Base-by-base conservation (phyloP, 106 monocot species). In the Agapanthus africanus region DNA sequence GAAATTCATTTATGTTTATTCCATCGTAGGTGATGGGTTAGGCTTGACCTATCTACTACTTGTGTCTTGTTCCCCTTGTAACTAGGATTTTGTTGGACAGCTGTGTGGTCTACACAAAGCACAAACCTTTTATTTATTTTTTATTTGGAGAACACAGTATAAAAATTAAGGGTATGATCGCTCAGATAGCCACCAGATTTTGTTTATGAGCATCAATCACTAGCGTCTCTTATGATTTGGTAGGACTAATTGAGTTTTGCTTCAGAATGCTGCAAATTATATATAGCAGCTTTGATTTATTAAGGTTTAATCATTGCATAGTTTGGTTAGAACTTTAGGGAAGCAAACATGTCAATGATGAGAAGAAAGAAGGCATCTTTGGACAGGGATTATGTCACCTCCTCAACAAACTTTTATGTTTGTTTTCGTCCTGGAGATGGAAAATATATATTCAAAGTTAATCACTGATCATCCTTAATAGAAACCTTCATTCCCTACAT, bases 221-320 rank as follows among this genome's bases (percentile, higher is more conserved):
- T 21, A 63, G 37, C 23, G 9, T 1, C 37, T 38, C 63, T 63
- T 63, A 28, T 59, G 32, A 59, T 59, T 30, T 59, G 33, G 59
- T 32, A 15, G 59, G 59, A 19, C 33, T 18, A 37, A 19, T 27
- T 63, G 23, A n/a, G n/a, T 63, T 63, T 37, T 61, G 35, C 32
- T 63, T 63, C 40, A 47, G 44, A 4, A 47, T 68, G 67, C 49
- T 68, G 6, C 38, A 63, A 61, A 61, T 61, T 61, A 18, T 38
- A 37, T n/a, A n/a, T n/a, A n/a, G 14, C 63, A 38, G 1, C 63
- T 63, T 36, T 28, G 7, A n/a, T n/a, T n/a, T 37, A 9, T 7
- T 35, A 0, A 15, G 49, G 6, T 56, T 56, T 56, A 27, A 56
- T 56, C 28, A 25, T 27, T 31, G 33, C 2, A 34, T 0, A 33